Conservation (phyloP, 805 yeast species). For the Cyberlindnera samutprakarnensis region DNA sequence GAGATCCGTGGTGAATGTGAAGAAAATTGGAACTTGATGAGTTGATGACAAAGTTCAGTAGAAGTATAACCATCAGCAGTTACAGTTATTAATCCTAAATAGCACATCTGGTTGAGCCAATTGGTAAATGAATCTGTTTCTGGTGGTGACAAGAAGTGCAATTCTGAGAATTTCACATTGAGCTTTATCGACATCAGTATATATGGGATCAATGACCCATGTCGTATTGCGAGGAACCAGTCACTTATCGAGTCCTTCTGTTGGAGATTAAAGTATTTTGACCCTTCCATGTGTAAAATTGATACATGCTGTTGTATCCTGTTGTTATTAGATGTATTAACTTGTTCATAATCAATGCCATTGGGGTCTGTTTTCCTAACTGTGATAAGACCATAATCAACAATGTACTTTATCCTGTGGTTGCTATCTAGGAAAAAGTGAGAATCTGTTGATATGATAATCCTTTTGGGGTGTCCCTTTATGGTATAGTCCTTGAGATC, state of each 20-base stretch:
- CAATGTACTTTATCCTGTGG: constrained; percentile 10
- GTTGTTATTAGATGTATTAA: constrained; percentile 1
- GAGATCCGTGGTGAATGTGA: constrained; percentile 1
- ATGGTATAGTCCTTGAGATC: constrained; percentile 3
- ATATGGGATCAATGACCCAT: constrained; percentile 2
- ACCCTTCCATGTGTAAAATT: constrained; percentile 3
- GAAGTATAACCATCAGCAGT: constrained; percentile 2
- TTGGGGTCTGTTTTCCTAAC: constrained; percentile 3
- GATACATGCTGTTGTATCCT: constrained; percentile 1
- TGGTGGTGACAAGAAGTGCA: constrained; percentile 6
- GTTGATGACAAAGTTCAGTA: constrained; percentile 1
- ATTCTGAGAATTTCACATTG: not conserved
- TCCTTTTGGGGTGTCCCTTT: constrained; percentile 3
- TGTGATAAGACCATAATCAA: constrained; percentile 6
- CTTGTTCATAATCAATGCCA: constrained; percentile 3
- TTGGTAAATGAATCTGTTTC: not conserved
- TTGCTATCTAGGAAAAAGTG: not conserved
- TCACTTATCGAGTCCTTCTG: not conserved
- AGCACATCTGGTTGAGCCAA: constrained; percentile 3
- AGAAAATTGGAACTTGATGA: constrained; percentile 2
- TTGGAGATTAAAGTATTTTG: constrained; percentile 8
- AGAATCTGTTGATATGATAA: constrained; percentile 1
- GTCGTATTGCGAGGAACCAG: constrained; percentile 1
- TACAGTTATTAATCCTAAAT: constrained; percentile 5
- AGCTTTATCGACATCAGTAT: constrained; percentile 1